phyloP scores from a whole-genome alignment of 192 early-diverging fungal genomes.

The Diversispora eburnea region DNA sequence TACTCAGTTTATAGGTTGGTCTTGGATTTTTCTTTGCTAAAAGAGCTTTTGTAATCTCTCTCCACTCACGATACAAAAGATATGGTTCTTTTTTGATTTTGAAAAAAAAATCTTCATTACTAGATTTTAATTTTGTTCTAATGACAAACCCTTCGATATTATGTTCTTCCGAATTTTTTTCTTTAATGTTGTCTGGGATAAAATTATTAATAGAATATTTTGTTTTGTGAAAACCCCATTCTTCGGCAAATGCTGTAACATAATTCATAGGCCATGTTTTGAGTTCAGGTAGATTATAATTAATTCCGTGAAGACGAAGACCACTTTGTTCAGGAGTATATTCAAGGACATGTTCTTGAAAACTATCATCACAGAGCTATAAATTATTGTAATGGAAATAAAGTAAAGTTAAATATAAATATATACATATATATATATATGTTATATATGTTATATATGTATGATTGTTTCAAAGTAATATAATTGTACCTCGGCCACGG shows the following conservation, averaged over 20 bases:
- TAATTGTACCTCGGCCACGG: constrained; percentile 69
- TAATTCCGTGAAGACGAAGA: constrained; percentile 89
- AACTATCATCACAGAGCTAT: constrained; percentile 89
- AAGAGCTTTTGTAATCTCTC: constrained; percentile 80
- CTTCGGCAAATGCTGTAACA: constrained; percentile 59
- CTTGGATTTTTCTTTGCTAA: constrained; percentile 32
- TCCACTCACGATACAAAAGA: constrained; percentile 93
- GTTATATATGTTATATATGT: too few species aligned
- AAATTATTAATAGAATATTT: constrained; percentile 53
- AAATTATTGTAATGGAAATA: not conserved
- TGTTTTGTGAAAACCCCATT: constrained; percentile 71
- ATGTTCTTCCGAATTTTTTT: constrained; percentile 59
- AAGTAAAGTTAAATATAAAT: not conserved
- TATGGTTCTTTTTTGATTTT: constrained; percentile 97
- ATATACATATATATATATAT: too few species aligned
- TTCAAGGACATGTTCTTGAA: constrained; percentile 92
- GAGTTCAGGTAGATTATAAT: constrained; percentile 71
- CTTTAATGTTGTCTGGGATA: constrained; percentile 65
- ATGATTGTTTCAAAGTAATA: too few species aligned
- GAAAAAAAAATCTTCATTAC: constrained; percentile 62
- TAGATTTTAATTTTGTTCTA: constrained; percentile 52
- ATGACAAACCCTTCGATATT: constrained; percentile 93
- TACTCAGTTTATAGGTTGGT: constrained; percentile 47
- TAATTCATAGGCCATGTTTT: constrained; percentile 63
- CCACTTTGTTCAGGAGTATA: constrained; percentile 76